Base-by-base conservation (phyloP, 495 filamentous ascomycete species). In the Clohesyomyces aquaticus region DNA sequence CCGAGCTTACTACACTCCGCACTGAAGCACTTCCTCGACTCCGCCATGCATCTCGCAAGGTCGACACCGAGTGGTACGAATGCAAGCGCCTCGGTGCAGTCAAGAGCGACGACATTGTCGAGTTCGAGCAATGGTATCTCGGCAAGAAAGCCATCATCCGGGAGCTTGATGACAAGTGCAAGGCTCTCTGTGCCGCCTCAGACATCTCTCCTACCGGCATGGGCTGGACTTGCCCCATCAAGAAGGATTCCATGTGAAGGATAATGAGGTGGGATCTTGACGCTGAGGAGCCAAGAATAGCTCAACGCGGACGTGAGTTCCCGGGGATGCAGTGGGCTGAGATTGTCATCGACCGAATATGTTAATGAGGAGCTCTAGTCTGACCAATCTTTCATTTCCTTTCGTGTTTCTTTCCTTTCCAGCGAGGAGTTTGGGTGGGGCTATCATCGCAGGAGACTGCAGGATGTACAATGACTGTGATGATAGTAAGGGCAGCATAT, bases 21-120 rank as follows among this genome's bases (percentile, higher is more conserved):
- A 66, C 66, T 49, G 69, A 66, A 21, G 25, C 61, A 9, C 42
- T 71, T 16, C 55, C 65, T n/a, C 61, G 58, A n/a, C 69, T 71
- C 14, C 57, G 61, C n/a, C 69, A 71, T 46, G 19, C 58, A n/a
- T 19, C 28, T 22, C 52, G 32, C 61, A 47, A 55, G 16, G 50
- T 69, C 25, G 59, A 64, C 18, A 43, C 27, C 4, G 61, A 55
- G 27, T 69, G 56, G 62, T 26, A 46, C 43, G 66, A 68, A 43
- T 35, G 51, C 45, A 58, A 62, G 50, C 60, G 55, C 25, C 21
- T 38, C 12, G 57, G 49, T 22, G 12, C 46, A 4, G 27, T 57
- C 25, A 25, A 32, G 21, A 43, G 4, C n/a, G 46, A 26, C n/a
- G 55, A 55, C 29, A 27, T 32, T 22, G 41, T 3, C 26, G 55